phyloP scores from a whole-genome alignment of 2,329 filamentous ascomycete genomes.

The Aureobasidium musti region DNA sequence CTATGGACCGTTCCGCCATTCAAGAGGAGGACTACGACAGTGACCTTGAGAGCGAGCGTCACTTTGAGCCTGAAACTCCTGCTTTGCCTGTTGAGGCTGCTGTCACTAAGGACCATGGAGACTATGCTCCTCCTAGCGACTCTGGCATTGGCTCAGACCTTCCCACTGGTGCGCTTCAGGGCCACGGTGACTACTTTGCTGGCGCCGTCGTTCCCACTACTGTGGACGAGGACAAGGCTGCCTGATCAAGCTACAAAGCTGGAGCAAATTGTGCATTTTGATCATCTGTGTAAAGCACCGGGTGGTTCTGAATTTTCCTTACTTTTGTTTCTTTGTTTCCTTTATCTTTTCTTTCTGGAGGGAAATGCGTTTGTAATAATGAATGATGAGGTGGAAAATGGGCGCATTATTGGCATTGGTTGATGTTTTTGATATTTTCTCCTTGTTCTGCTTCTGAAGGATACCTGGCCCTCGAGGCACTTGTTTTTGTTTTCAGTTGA shows the following conservation, averaged over 20 bases:
- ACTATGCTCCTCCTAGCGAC: constrained; percentile 43
- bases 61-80: constrained; percentile 23
- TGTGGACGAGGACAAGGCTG: constrained; percentile 6
- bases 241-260: background rate
- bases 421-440: background rate
- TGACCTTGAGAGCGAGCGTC: constrained; percentile 31
- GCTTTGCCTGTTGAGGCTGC: constrained; percentile 25
- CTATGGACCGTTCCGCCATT: constrained; percentile 35
- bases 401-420: constrained; percentile 7
- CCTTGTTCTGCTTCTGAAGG: constrained; percentile 12
- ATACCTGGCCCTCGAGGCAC: constrained; percentile 9
- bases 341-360: background rate
- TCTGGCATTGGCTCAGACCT: constrained; percentile 46
- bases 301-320: background rate
- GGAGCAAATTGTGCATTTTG: constrained; percentile 6
- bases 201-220: constrained; percentile 10
- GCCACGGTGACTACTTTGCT: constrained; percentile 29
- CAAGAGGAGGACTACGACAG: constrained; percentile 34
- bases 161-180: constrained; percentile 38
- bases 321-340: background rate
- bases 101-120: constrained; percentile 31
- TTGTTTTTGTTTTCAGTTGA: background rate
- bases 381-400: constrained; percentile 18
- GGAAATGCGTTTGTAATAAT: constrained; percentile 15
- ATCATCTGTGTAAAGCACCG: background rate